Evolutionary conservation across 2,329 filamentous ascomycete species (phyloP), one percentile per base, ranked within the genome.

Genomic region (Stagonosporopsis cucurbitacearum): DNA sequence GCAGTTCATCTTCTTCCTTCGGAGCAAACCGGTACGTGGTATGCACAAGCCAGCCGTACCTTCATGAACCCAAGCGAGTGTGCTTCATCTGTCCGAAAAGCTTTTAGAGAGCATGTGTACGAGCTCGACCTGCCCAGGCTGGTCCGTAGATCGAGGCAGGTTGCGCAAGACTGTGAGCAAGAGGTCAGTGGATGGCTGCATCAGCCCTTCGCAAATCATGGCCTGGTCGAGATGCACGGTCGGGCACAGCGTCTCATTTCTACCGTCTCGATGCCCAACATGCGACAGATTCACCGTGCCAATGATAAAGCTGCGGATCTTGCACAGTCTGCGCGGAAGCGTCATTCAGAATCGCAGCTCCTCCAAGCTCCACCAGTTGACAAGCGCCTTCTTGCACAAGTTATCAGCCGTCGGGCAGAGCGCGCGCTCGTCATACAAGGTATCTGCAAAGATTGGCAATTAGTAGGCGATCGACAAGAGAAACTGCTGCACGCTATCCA

Each of bases 1-100:
- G 40, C 46, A 12, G 20, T 37, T 1, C 37, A 61, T 37, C 33
- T 59, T 7, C 49, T 63, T 3, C 62, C 56, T 9, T 59, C 47
- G 6, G 48, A 58, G 12, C 37, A 22, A 12, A 64, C 63, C 19
- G 60, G 62, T 4, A 63, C 49, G 9, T 55, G 41, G 50, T 44
- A 37, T 9, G 37, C 50, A 4, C 43, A 42, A 15, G 22, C 30
- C 4, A 13, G 42, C 1, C 30, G 49, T 13, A 43, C 43, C 1
- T 26, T 58, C 2, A 52, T n/a, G 6, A 41, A 50, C 15, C 45
- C 45, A 13, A 43, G 7, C 9, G 36, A 45, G 30, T 15, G 23
- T 19, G 28, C 36, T 20, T 28, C 22, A 6, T 45, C 22, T 2
- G 17, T 42, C n/a, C 22, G 30, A 12, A 15, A 41, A 5, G 17